Evolutionary conservation across 1,284 basidiomycete species (phyloP).

Genomic region (Ustilago loliicola): DNA sequence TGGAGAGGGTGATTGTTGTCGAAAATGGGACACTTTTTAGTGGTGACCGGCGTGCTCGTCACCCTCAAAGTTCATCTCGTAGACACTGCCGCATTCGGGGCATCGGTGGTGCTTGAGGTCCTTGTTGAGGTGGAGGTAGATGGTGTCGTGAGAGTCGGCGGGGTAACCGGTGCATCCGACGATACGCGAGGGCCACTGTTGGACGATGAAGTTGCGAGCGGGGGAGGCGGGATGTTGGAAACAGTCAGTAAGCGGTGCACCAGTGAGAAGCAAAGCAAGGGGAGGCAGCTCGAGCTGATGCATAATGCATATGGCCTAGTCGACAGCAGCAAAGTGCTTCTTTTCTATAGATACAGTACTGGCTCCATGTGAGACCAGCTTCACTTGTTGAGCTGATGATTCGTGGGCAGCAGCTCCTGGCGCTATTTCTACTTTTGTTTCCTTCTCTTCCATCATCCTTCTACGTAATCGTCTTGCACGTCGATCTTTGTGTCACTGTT

Average conservation of each 20-base stretch:
- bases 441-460: too few species aligned
- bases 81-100: slow-evolving; percentile 68
- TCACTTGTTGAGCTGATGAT: too few species aligned
- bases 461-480: too few species aligned
- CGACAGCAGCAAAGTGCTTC: background rate
- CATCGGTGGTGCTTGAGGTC: slow-evolving; percentile 66
- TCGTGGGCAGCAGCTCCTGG: background rate
- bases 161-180: slow-evolving; percentile 69
- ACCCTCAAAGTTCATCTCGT: slow-evolving; percentile 61
- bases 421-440: too few species aligned
- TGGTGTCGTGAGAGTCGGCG: slow-evolving; percentile 68
- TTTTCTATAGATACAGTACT: too few species aligned
- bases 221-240: background rate
- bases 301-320: background rate
- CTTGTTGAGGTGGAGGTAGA: slow-evolving; percentile 65
- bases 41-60: slow-evolving; percentile 56
- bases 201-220: background rate
- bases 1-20: background rate
- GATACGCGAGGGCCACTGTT: slow-evolving; percentile 62
- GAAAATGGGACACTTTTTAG: slow-evolving; percentile 27
- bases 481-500: background rate
- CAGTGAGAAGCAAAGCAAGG: background rate
- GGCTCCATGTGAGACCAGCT: too few species aligned
- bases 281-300: background rate
- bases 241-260: background rate